Evolutionary conservation across 306 rosid genomes (phyloP).

Genomic region (Vigna trinervia): DNA sequence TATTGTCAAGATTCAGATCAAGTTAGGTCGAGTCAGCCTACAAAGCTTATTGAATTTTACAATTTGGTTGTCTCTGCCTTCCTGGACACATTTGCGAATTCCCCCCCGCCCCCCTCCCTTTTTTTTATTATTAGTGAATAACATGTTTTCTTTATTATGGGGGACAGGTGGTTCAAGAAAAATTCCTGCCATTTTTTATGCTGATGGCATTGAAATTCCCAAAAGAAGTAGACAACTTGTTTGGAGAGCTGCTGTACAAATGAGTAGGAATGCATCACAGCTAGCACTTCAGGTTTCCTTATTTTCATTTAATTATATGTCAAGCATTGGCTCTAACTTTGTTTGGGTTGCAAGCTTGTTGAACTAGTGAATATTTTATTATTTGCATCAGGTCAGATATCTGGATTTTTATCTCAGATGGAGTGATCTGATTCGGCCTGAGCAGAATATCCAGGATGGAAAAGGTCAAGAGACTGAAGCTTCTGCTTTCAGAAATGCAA

Average conservation of each 20-base stretch:
- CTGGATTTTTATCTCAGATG: constrained; percentile 87
- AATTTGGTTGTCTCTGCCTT: constrained; percentile 19
- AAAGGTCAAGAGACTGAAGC: constrained; percentile 91
- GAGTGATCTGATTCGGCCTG: constrained; percentile 95
- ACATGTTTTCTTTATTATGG: constrained; percentile 42
- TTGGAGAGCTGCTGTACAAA: constrained; percentile 94
- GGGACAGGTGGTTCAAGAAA: constrained; percentile 75
- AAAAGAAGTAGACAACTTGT: constrained; percentile 82
- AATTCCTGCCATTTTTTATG: constrained; percentile 72
- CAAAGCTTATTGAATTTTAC: constrained; percentile 27
- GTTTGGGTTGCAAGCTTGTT: constrained; percentile 21
- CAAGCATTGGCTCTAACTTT: constrained; percentile 14
- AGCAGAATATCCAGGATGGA: constrained; percentile 77
- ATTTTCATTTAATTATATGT: constrained; percentile 36
- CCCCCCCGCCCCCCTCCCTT: constrained; percentile 1
- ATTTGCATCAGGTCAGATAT: constrained; percentile 82
- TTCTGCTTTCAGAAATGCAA: constrained; percentile 91
- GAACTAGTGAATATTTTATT: constrained; percentile 39
- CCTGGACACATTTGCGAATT: constrained; percentile 18
- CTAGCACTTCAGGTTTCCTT: constrained; percentile 86
- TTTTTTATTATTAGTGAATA: constrained; percentile 9
- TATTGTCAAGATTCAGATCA: constrained; percentile 30
- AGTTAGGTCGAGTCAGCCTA: constrained; percentile 1
- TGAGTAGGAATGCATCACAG: constrained; percentile 87
- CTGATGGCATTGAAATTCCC: constrained; percentile 83